Conservation (phyloP, 108 stramenopile species). For the Cyclotella cryptica region DNA sequence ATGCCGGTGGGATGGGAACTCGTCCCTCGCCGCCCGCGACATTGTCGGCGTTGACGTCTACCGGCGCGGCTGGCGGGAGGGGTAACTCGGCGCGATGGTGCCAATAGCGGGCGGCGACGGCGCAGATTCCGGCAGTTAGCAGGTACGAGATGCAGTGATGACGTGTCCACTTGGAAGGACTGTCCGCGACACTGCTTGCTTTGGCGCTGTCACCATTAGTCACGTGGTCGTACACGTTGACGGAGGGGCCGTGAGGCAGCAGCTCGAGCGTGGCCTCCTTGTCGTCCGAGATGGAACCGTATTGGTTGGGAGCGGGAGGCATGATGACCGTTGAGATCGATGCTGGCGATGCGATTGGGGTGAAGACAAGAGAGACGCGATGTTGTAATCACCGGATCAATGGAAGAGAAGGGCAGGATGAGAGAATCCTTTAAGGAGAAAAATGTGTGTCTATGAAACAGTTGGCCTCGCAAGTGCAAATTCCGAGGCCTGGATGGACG, state of each 20-base stretch:
- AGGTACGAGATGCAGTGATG: constrained; percentile 2
- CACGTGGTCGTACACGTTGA: not conserved
- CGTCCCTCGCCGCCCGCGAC: not conserved
- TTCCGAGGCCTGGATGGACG: no score
- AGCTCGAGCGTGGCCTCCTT: constrained; percentile 12
- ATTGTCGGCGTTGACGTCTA: not conserved
- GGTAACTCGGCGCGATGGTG: not conserved
- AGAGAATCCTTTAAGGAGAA: no score
- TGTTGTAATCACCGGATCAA: no score
- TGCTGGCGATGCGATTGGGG: no score
- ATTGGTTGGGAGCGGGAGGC: constrained; percentile 17
- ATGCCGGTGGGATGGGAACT: constrained; percentile 45
- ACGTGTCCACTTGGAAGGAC: not conserved
- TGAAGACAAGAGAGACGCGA: no score
- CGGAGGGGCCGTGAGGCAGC: constrained; percentile 18
- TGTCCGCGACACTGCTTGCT: no score
- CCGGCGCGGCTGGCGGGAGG: not conserved
- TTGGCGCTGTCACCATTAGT: not conserved
- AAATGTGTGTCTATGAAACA: no score
- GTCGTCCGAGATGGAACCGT: constrained; percentile 8
- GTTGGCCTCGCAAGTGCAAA: no score
- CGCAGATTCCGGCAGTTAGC: constrained; percentile 10
- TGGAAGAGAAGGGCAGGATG: no score
- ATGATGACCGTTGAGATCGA: not conserved
- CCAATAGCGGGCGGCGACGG: not conserved